These are phyloP conservation scores for Gloeostereum incarnatum DNA, from an alignment of 768 basidiomycete species.

Conservation along the genomic window DNA sequence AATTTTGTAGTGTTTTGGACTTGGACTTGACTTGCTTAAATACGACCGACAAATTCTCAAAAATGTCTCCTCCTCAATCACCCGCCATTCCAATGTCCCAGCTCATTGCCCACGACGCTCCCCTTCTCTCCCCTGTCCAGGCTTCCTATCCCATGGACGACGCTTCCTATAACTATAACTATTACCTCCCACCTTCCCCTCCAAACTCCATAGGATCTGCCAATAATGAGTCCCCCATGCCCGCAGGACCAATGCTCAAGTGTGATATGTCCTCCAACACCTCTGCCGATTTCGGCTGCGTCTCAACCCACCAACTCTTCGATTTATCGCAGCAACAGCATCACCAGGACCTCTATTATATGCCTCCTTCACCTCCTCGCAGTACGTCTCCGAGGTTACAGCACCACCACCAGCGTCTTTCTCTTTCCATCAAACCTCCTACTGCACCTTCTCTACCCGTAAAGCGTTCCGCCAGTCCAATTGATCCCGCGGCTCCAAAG, in stretches of 20 bases:
- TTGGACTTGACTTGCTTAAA: too few species aligned
- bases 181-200: slow-evolving; percentile 39
- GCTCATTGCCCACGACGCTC: slow-evolving; percentile 48
- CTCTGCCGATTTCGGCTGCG: slow-evolving; percentile 44
- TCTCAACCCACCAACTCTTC: slow-evolving; percentile 65
- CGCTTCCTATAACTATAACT: slow-evolving; percentile 36
- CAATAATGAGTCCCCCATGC: slow-evolving; percentile 34
- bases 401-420: slow-evolving; percentile 19
- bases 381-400: slow-evolving; percentile 19
- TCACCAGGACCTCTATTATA: slow-evolving; percentile 16
- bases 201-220: slow-evolving; percentile 35
- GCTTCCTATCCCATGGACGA: slow-evolving; percentile 16
- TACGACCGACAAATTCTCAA: too few species aligned
- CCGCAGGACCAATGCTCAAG: slow-evolving; percentile 38
- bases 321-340: slow-evolving; percentile 33
- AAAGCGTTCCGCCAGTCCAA: slow-evolving; percentile 40
- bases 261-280: slow-evolving; percentile 37
- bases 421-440: slow-evolving; percentile 23
- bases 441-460: slow-evolving; percentile 15
- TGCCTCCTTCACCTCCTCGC: slow-evolving; percentile 24
- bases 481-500: slow-evolving; percentile 23
- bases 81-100: slow-evolving; percentile 47
- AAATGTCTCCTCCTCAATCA: too few species aligned
- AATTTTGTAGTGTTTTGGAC: too few species aligned
- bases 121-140: slow-evolving; percentile 40